Evolutionary conservation across 176 grass and related monocot genomes (phyloP).

Genomic region (Zea luxurians): DNA sequence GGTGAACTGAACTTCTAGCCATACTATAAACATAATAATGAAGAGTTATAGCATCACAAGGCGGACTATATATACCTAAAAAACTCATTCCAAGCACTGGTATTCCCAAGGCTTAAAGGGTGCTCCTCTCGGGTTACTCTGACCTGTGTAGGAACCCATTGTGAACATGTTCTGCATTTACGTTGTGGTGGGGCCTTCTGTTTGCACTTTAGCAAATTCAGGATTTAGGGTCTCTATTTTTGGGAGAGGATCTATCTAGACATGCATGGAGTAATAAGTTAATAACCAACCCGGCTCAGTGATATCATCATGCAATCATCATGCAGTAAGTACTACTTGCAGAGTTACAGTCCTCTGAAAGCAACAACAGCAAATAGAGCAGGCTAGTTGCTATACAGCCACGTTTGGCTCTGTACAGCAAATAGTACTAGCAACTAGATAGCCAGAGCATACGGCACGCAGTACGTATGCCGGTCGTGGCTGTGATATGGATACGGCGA

Average conservation of each 20-base stretch:
- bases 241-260: not conserved
- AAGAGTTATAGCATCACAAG: not conserved
- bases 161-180: constrained; percentile 26
- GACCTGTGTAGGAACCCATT: constrained; percentile 61
- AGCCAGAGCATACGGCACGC: no score
- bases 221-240: constrained; percentile 29
- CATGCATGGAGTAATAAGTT: no score
- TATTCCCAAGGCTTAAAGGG: constrained; percentile 79
- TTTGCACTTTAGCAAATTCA: constrained; percentile 61
- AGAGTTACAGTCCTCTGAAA: no score
- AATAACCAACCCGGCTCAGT: no score
- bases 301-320: no score
- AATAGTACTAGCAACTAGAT: no score
- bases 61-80: constrained; percentile 53
- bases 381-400: no score
- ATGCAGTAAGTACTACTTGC: no score
- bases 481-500: no score
- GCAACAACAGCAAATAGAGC: no score
- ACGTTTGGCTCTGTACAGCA: no score
- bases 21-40: not conserved
- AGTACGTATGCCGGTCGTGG: no score
- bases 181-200: constrained; percentile 6
- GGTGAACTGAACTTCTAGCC: not conserved
- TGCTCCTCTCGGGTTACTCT: constrained; percentile 63
- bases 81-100: constrained; percentile 75